These are phyloP conservation scores for Akanthomyces muscarius DNA, from an alignment of 2,329 filamentous ascomycete species.

Conservation along the genomic window DNA sequence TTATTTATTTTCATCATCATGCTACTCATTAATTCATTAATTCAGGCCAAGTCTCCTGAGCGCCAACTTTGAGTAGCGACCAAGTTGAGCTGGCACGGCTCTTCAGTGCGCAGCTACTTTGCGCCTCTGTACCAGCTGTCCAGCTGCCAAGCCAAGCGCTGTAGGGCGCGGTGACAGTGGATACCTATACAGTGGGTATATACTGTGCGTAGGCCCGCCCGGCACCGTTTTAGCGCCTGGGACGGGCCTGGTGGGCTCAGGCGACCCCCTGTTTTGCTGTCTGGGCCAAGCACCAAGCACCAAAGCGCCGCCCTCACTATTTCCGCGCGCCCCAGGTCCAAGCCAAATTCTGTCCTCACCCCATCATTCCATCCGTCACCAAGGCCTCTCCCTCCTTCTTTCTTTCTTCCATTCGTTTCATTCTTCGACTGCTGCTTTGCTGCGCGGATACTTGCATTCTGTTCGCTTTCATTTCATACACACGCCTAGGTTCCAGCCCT, in stretches of 20 bases:
- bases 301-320: not conserved
- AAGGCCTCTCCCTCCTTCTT: not conserved
- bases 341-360: slow-evolving; percentile 12
- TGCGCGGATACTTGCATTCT: not conserved
- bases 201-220: not conserved
- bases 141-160: too few relatives aligned
- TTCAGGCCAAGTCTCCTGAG: too few relatives aligned
- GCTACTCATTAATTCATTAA: too few relatives aligned
- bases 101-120: too few relatives aligned
- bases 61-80: too few relatives aligned
- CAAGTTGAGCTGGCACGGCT: too few relatives aligned
- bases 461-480: not conserved
- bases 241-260: not conserved
- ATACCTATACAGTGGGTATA: too few relatives aligned
- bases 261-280: not conserved
- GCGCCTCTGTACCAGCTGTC: too few relatives aligned
- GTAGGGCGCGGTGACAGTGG: too few relatives aligned
- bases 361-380: not conserved
- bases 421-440: not conserved
- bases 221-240: slow-evolving; percentile 10
- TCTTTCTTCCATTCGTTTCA: not conserved
- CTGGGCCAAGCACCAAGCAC: not conserved
- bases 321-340: not conserved
- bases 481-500: not conserved
- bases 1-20: too few relatives aligned